Evolutionary conservation across 805 yeast genomes (phyloP), one percentile per base, ranked within the genome.

Genomic region (Candida boleticola): DNA sequence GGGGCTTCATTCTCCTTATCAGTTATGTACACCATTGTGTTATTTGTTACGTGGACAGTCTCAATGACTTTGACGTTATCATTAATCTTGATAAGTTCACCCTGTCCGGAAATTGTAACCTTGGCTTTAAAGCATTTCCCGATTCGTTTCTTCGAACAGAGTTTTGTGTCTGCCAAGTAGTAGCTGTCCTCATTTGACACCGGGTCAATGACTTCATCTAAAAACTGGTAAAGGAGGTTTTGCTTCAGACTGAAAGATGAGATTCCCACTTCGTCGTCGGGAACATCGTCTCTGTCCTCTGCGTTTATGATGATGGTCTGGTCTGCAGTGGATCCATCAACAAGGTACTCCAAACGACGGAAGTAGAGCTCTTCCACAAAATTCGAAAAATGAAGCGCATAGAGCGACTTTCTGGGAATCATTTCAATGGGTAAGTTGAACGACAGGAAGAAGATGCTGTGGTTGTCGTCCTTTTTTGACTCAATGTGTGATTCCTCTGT

Each of bases 291-390:
- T 17, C 68, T 46, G 38, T 62, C 74, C 19, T 57, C 60, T 2
- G 53, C 39, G 36, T 66, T 69, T 5, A 88, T 68, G 41, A 90
- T 77, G 1, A 90, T 66, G 0, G 95, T 84, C 53, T 81, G 85
- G 21, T 74, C 65, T 0, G 60, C 25, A 0, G 70, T 56, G 1
- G 63, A 52, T 26, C 83, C 80, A 41, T 81, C 83, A 14, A 90
- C 75, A 37, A 87, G 60, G 34, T 73, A 47, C 2, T 68, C 61
- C 16, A 88, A 60, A 10, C 76, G 73, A 44, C 89, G 75, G 40
- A 86, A 76, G 34, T 77, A 68, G 13, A 88, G 50, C 51, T 88
- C 95, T n/a, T 76, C 73, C 4, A 86, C 90, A 57, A 87, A 80
- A 21, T 69, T 69, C 2, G 82, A 68, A 39, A 79, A 80, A 44